Conservation (phyloP, 192 early-diverging fungal species). For the Phycomyces blakesleeanus region DNA sequence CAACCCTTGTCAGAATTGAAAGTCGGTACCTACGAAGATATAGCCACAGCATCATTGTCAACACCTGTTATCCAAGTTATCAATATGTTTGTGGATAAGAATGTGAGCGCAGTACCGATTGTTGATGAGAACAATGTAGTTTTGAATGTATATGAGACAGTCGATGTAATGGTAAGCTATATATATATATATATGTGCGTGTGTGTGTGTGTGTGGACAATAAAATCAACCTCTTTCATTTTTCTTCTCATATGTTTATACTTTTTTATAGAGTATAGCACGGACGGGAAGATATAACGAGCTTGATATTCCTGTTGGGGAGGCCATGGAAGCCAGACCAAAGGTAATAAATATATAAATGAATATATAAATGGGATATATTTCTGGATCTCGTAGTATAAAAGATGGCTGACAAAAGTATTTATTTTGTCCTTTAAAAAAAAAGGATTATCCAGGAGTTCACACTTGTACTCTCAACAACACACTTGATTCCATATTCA, state of each 20-base stretch:
- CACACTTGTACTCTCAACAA: slow-evolving; percentile 87
- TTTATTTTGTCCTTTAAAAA: too few species aligned
- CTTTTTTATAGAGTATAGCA: slow-evolving; percentile 51
- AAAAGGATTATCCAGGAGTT: slow-evolving; percentile 85
- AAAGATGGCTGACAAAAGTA: too few species aligned
- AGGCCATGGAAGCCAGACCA: slow-evolving; percentile 79
- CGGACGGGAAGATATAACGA: slow-evolving; percentile 69
- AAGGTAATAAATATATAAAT: slow-evolving; percentile 58
- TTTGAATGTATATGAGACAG: slow-evolving; percentile 94
- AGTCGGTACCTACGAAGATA: slow-evolving; percentile 83
- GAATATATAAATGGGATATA: too few species aligned
- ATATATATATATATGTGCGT: too few species aligned
- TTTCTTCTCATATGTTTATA: too few species aligned
- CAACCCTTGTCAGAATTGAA: slow-evolving; percentile 39
- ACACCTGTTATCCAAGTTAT: slow-evolving; percentile 87
- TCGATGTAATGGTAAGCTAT: slow-evolving; percentile 82
- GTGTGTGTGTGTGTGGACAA: too few species aligned
- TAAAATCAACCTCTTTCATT: too few species aligned
- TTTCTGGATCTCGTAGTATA: too few species aligned
- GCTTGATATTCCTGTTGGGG: slow-evolving; percentile 82
- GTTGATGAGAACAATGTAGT: slow-evolving; percentile 81
- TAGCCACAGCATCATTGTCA: slow-evolving; percentile 75
- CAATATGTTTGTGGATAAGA: slow-evolving; percentile 86
- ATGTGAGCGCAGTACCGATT: slow-evolving; percentile 92
- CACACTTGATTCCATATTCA: slow-evolving; percentile 84